phyloP scores from a whole-genome alignment of 345 rosid species.

The Punica granatum region DNA sequence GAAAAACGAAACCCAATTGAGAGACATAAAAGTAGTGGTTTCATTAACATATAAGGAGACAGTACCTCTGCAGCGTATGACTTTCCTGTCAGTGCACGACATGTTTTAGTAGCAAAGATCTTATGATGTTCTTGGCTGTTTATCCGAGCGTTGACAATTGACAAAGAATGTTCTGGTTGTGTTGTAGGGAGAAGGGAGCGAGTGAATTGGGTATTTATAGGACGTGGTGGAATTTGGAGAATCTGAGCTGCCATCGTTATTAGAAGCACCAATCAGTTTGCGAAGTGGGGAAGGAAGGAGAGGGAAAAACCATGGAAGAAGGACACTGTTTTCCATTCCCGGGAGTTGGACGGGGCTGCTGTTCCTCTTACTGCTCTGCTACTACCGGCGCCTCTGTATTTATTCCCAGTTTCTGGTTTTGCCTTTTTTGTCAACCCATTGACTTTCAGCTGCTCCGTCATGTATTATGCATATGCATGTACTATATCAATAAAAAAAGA shows the following conservation, averaged over 20 bases:
- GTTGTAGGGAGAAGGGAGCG: slow-evolving; percentile 3
- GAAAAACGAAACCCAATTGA: background rate
- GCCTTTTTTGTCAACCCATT: background rate
- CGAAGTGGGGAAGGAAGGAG: background rate
- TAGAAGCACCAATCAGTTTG: background rate
- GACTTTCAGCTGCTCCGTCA: background rate
- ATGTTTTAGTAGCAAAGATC: slow-evolving; percentile 1
- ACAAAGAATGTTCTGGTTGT: slow-evolving; percentile 6
- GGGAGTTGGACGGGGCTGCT: background rate
- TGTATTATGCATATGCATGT: too few relatives aligned
- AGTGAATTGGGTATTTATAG: slow-evolving; percentile 2
- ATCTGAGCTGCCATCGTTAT: background rate
- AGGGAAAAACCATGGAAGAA: slow-evolving; percentile 4
- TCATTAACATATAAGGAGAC: background rate
- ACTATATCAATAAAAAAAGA: too few relatives aligned
- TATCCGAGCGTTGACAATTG: background rate
- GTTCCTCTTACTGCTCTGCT: background rate
- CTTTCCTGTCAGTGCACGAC: slow-evolving; percentile 26
- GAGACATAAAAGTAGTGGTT: background rate
- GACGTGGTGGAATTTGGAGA: background rate
- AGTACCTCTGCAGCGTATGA: slow-evolving; percentile 34
- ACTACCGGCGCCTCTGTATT: background rate
- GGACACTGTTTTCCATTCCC: background rate
- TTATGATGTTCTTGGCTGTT: background rate
- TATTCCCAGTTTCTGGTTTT: slow-evolving; percentile 4